Evolutionary conservation across 2,329 filamentous ascomycete species (phyloP).

Genomic region (Sporothrix schenckii): DNA sequence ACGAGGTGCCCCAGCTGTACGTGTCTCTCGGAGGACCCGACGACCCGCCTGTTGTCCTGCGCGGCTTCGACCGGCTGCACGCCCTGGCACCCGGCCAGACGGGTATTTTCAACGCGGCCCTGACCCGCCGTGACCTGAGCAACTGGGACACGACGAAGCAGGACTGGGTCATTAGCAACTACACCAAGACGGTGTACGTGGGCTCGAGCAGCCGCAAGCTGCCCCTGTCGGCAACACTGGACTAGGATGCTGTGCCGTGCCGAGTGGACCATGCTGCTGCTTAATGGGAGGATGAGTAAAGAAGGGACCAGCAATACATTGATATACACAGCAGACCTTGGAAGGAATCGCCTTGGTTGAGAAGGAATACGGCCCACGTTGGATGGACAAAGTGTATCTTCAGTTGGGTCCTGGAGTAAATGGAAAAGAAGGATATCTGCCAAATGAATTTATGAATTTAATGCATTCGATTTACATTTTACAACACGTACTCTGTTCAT

Average conservation of each 20-base stretch:
- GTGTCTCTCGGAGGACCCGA: slow-evolving; percentile 76
- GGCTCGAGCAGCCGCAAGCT: slow-evolving; percentile 60
- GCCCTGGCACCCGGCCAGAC: slow-evolving; percentile 68
- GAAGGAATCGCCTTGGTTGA: too few relatives aligned
- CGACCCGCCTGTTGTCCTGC: slow-evolving; percentile 68
- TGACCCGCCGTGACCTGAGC: slow-evolving; percentile 80
- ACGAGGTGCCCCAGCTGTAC: slow-evolving; percentile 78
- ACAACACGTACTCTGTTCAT: too few relatives aligned
- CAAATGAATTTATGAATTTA: too few relatives aligned
- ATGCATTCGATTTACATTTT: too few relatives aligned
- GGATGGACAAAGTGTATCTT: too few relatives aligned
- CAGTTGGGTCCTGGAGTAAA: too few relatives aligned
- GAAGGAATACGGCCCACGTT: too few relatives aligned
- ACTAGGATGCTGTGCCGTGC: not conserved
- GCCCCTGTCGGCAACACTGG: slow-evolving; percentile 46
- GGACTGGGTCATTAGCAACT: slow-evolving; percentile 72
- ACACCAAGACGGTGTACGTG: slow-evolving; percentile 58
- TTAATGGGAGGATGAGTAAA: too few relatives aligned
- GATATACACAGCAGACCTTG: too few relatives aligned
- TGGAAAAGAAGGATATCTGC: too few relatives aligned
- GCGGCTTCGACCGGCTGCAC: slow-evolving; percentile 77
- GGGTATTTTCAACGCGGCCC: slow-evolving; percentile 64
- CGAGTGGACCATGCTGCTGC: too few relatives aligned
- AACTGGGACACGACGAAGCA: slow-evolving; percentile 82
- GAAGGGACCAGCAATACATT: too few relatives aligned